A percentile compares a stretch with the other conserved stretches of the same genome.
Conservation (phyloP, 176 grass and related monocot species). For the Pontederia paniculata region DNA sequence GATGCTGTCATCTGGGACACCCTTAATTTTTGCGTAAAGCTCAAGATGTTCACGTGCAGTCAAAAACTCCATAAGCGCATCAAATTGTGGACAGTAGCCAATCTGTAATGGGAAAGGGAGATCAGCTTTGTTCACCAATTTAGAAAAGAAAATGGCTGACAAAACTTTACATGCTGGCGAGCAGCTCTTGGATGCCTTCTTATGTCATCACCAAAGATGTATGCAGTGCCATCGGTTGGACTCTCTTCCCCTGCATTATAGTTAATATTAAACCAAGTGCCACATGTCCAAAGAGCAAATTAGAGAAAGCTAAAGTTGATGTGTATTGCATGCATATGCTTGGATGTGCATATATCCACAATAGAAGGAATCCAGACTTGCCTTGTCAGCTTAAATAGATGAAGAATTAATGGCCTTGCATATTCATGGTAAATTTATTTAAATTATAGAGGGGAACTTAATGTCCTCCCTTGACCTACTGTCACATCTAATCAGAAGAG, state of each 20-base stretch:
- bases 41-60: constrained; percentile 46
- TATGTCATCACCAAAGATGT: constrained; percentile 45
- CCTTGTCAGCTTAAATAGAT: too few relatives aligned
- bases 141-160: background rate
- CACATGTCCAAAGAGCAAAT: too few relatives aligned
- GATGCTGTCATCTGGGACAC: constrained; percentile 30
- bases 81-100: constrained; percentile 46
- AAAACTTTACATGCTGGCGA: constrained; percentile 28
- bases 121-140: background rate
- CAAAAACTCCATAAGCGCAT: constrained; percentile 40
- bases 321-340: too few relatives aligned
- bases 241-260: constrained; percentile 29
- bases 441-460: background rate
- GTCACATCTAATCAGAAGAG: background rate
- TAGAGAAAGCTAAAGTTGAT: too few relatives aligned
- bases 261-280: background rate
- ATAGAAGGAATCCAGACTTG: too few relatives aligned
- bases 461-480: background rate
- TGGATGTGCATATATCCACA: too few relatives aligned
- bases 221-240: constrained; percentile 40
- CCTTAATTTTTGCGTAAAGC: constrained; percentile 42
- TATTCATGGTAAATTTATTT: background rate
- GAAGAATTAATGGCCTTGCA: too few relatives aligned
- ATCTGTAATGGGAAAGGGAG: constrained; percentile 28
- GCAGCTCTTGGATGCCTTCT: constrained; percentile 36